Conservation (phyloP, 2,329 filamentous ascomycete species). For the Dryadomyces sulphureus region DNA sequence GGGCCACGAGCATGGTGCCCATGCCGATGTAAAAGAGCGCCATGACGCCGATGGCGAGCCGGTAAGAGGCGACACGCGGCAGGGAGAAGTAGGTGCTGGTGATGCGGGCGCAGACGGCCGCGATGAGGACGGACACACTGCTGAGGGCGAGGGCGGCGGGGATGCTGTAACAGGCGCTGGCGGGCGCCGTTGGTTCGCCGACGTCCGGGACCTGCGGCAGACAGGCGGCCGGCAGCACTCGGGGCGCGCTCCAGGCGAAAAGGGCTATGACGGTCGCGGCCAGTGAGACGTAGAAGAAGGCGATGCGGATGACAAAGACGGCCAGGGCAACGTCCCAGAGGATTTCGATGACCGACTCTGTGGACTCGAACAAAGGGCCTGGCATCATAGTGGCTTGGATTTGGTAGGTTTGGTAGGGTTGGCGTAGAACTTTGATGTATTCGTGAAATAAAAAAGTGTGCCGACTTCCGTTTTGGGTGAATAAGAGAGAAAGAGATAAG, state of each 20-base stretch:
- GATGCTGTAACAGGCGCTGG: too few relatives aligned
- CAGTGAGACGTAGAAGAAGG: conserved; percentile 7
- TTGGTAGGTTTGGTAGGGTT: background rate
- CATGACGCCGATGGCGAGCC: conserved; percentile 16
- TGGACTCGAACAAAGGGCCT: conserved; percentile 16
- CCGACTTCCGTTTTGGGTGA: background rate
- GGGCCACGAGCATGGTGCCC: conserved; percentile 2
- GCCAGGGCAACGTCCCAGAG: conserved; percentile 23
- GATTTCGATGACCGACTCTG: conserved; percentile 20
- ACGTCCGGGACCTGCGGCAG: background rate
- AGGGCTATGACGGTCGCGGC: conserved; percentile 19
- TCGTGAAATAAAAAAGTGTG: background rate
- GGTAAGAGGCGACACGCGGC: conserved; percentile 15
- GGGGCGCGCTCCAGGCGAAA: conserved; percentile 11
- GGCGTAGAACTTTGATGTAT: background rate
- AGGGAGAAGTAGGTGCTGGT: conserved; percentile 15
- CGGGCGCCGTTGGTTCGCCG: background rate
- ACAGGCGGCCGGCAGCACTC: conserved; percentile 3
- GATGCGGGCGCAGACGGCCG: conserved; percentile 13
- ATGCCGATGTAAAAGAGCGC: conserved; percentile 12
- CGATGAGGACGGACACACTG: background rate
- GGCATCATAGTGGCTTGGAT: background rate
- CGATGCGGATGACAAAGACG: conserved; percentile 15
- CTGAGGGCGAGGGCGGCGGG: background rate
- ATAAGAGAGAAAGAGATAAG: background rate